Evolutionary conservation across 1,139 yeast genomes (phyloP), one percentile per base, ranked within the genome.

Genomic region (Pichia inconspicua): DNA sequence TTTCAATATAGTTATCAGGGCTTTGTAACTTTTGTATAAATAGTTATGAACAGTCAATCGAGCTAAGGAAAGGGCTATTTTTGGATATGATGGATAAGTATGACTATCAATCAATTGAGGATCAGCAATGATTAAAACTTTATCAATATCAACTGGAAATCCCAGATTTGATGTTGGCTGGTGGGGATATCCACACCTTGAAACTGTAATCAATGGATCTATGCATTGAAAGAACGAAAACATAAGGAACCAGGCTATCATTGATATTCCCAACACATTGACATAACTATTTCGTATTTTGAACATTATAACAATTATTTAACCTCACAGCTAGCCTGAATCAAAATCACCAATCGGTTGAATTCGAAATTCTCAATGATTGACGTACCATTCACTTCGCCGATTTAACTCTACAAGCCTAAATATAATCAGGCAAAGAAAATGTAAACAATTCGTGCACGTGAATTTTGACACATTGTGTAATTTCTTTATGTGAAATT

Each of bases 101-200:
- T 82, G 77, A 44, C 73, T 81, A 61, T 92, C 97, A 55, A 90
- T 84, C 40, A 92, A 72, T 63, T 92, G 97, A 0, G 97, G 97
- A 62, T 92, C 98, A 0, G 66, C 62, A 11, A 64, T 53, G 12
- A 64, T 19, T 36, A 64, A 47, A 1, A 60, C 45, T 32, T 56
- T 57, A 40, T 44, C 48, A 40, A 44, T 52, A 45, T 47, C 36
- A 5, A 40, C 12, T 19, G 40, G 44, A n/a, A 30, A 30, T 14
- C 34, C 40, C 14, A 40, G 40, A 30, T 32, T 28, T 25, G 34
- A 47, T 10, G 39, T 37, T 6, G 46, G 44, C 40, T 41, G 27
- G 27, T 40, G 30, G n/a, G 53, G 55, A 17, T 49, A 51, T 1
- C 47, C 41, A 37, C 55, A 53, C 17, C 37, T 40, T n/a, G 54